These are phyloP conservation scores for Silene uniflora DNA, from an alignment of 148 eudicot genomes.

Conservation along the genomic window DNA sequence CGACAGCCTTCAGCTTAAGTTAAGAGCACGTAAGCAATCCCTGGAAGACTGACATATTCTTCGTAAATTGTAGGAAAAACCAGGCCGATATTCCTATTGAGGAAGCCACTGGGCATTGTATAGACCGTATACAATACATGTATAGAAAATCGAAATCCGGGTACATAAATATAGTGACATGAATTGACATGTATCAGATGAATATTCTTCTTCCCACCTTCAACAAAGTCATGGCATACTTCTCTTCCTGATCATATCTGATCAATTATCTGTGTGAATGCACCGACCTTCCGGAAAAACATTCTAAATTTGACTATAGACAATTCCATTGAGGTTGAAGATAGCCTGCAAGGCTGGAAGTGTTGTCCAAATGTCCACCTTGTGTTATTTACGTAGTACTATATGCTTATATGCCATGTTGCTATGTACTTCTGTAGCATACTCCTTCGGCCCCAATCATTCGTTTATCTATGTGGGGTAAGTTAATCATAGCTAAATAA, in stretches of 20 bases:
- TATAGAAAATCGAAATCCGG: background rate
- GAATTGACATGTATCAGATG: background rate
- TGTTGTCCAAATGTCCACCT: too few relatives aligned
- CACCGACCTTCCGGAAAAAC: background rate
- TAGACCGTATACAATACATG: slow-evolving; percentile 2
- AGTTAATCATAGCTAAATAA: too few relatives aligned
- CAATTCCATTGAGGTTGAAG: background rate
- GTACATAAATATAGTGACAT: background rate
- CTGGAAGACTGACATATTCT: slow-evolving; percentile 71
- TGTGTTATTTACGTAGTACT: too few relatives aligned
- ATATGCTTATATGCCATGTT: too few relatives aligned
- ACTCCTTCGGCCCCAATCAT: too few relatives aligned
- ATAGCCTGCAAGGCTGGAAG: too few relatives aligned
- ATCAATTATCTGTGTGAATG: slow-evolving; percentile 9
- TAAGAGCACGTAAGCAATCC: slow-evolving; percentile 79
- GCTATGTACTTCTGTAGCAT: too few relatives aligned
- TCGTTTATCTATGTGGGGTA: too few relatives aligned
- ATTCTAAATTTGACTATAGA: background rate
- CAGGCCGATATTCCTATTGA: background rate
- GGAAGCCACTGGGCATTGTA: slow-evolving; percentile 11
- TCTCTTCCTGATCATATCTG: background rate
- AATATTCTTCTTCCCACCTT: background rate
- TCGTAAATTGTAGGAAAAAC: slow-evolving; percentile 9
- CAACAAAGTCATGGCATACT: background rate
- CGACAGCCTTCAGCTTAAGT: slow-evolving; percentile 75